Conservation (phyloP, 306 rosid species). For the Lablab purpureus region DNA sequence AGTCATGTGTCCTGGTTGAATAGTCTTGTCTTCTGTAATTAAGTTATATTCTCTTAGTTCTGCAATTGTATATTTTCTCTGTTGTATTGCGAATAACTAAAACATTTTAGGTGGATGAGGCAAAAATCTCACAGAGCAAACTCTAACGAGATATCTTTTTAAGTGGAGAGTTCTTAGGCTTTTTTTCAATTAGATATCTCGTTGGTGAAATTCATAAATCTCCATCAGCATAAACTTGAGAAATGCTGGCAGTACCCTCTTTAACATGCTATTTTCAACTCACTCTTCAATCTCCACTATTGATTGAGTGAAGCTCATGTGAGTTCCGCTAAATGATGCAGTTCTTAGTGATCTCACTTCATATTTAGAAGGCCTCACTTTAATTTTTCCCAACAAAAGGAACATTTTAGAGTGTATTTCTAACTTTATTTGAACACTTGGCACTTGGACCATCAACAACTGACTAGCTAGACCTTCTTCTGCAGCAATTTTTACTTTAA, state of each 20-base stretch:
- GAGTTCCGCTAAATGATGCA: neutral
- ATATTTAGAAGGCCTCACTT: neutral
- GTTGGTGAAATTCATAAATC: neutral
- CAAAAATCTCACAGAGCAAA: neutral
- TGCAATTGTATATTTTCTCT: neutral
- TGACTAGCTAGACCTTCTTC: neutral
- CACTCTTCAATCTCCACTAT: neutral
- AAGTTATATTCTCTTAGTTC: constrained; percentile 14
- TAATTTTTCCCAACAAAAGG: neutral
- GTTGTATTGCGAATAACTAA: neutral
- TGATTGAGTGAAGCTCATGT: neutral
- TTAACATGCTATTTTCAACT: neutral
- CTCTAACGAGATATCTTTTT: neutral
- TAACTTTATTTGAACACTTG: neutral
- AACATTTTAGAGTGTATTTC: neutral
- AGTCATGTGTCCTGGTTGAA: neutral
- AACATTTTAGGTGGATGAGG: constrained; percentile 1
- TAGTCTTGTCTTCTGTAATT: constrained; percentile 1
- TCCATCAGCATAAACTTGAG: neutral
- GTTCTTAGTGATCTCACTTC: neutral
- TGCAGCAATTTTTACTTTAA: neutral
- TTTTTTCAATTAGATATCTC: neutral
- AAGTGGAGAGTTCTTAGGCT: neutral
- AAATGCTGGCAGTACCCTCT: neutral
- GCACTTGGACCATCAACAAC: neutral